Base-by-base conservation (phyloP, 202 grass and related monocot species). In the Bolboschoenoplectus hybrid region DNA sequence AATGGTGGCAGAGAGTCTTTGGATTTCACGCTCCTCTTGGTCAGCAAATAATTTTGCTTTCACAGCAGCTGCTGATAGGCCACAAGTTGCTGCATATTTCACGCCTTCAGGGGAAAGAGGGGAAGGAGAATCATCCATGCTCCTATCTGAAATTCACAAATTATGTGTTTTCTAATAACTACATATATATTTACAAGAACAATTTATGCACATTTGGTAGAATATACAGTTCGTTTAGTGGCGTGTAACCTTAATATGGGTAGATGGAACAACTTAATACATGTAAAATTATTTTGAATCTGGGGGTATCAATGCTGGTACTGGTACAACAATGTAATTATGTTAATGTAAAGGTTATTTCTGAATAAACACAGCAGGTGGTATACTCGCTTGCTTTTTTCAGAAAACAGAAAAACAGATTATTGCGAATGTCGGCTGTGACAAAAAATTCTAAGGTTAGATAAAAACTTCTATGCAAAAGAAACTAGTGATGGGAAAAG, bases 11-110 rank as follows among this genome's bases (percentile, higher is more conserved):
- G 86, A 87, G 51, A 95, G 74, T 87, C 96, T 93, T 86, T 98
- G 93, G 74, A 98, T 93, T 92, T 98, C 93, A 68, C 96, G 93
- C 74, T 98, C 93, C 74, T 98, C 96, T 85, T 98, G 96, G 85
- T 98, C 96, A 0, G 93, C 93, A 86, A 95, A 98, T 69, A 95
- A 91, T 88, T 98, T 98, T 82, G 91, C 92, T 80, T 98, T 98
- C 86, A 92, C 89, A 32, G 93, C 91, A 64, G 96, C 96, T 56
- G 91, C 93, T 14, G 93, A 92, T 46, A 98, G 76, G 89, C 96
- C 96, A 81, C 82, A 86, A 82, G 85, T 84, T 75, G 96, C 86
- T 63, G 96, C 93, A 47, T 90, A 82, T 85, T 92, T 95, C 52
- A 95, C 85, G 45, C 88, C 87, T 95, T 92, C 91, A 67, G 55